Evolutionary conservation across 1,284 basidiomycete species (phyloP).

Genomic region (Rhodotorula mucilaginosa): DNA sequence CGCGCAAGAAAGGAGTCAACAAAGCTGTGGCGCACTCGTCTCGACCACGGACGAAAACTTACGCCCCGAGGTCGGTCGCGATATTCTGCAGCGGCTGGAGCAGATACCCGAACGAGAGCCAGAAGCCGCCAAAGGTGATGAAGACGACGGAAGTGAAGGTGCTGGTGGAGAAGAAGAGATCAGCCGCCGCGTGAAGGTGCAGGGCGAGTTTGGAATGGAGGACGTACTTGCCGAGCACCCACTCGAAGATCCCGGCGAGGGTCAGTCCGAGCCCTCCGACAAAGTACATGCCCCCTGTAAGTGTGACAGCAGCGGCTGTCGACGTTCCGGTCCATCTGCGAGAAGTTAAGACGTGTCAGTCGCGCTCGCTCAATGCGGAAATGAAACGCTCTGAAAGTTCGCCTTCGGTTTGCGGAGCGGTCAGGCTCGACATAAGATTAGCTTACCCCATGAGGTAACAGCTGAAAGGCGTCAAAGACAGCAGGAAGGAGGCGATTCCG

Average conservation of each 20-base stretch:
- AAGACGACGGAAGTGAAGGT: constrained; percentile 42
- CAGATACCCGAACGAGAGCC: constrained; percentile 34
- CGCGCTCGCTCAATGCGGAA: background rate
- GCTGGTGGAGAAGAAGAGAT: constrained; percentile 4
- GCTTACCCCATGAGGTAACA: constrained; percentile 25
- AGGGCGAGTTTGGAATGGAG: background rate
- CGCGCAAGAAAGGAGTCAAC: background rate
- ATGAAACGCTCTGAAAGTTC: no score
- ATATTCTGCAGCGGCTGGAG: constrained; percentile 26
- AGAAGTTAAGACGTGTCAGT: background rate
- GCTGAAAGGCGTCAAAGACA: constrained; percentile 36
- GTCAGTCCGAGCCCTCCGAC: constrained; percentile 31
- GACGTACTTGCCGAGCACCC: constrained; percentile 27
- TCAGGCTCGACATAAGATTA: no score
- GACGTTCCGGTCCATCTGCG: constrained; percentile 23
- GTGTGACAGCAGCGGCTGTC: constrained; percentile 6
- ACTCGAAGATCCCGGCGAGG: constrained; percentile 36
- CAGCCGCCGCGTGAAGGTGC: background rate
- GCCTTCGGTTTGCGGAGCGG: no score
- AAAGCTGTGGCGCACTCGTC: no score
- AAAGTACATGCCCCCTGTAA: constrained; percentile 29
- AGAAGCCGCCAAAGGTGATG: constrained; percentile 40
- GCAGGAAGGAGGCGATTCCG: constrained; percentile 35
- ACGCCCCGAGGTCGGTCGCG: constrained; percentile 24
- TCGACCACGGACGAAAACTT: background rate